Percentiles rank a stretch among this genome's conserved stretches.
phyloP scores from a whole-genome alignment of 352 stramenopile species.

The Phytophthora ramorum region DNA sequence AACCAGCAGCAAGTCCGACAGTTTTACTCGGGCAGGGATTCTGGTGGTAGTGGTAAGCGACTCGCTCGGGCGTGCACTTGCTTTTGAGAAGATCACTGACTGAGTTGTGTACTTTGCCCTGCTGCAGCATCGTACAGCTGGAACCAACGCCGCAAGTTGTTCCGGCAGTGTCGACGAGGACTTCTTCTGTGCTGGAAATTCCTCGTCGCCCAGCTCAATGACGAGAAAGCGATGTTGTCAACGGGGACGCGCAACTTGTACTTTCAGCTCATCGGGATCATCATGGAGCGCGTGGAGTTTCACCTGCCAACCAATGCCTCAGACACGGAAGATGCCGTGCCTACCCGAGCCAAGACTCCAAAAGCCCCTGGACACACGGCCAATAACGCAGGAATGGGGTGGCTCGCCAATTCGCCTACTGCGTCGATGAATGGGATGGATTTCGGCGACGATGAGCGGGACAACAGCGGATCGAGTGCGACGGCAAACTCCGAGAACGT shows the following conservation, averaged over 20 bases:
- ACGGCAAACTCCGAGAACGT: slow-evolving; percentile 31
- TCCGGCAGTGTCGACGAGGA: slow-evolving; percentile 64
- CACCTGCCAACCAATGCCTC: slow-evolving; percentile 38
- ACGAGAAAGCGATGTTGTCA: slow-evolving; percentile 42
- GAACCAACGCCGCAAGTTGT: slow-evolving; percentile 45
- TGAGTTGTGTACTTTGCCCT: background rate
- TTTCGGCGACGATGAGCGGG: slow-evolving; percentile 18
- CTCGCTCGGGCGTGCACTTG: background rate
- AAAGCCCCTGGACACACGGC: slow-evolving; percentile 15
- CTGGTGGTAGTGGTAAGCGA: slow-evolving; percentile 14
- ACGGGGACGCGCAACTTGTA: slow-evolving; percentile 57
- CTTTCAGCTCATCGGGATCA: slow-evolving; percentile 69
- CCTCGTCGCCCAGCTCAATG: slow-evolving; percentile 63
- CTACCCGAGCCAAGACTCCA: slow-evolving; percentile 17
- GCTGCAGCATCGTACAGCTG: slow-evolving; percentile 15
- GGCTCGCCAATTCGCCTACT: slow-evolving; percentile 40
- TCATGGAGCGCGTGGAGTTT: slow-evolving; percentile 75
- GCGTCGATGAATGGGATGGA: slow-evolving; percentile 30
- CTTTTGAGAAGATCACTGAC: background rate
- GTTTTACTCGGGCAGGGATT: slow-evolving; percentile 55
- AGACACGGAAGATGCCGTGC: slow-evolving; percentile 3
- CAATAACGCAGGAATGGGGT: slow-evolving; percentile 25
- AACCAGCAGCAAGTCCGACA: slow-evolving; percentile 57
- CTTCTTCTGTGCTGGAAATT: slow-evolving; percentile 78
- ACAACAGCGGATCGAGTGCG: slow-evolving; percentile 6